Evolutionary conservation across 371 early-diverging fungal species (phyloP).

Genomic region (Rhizopus arrhizus): DNA sequence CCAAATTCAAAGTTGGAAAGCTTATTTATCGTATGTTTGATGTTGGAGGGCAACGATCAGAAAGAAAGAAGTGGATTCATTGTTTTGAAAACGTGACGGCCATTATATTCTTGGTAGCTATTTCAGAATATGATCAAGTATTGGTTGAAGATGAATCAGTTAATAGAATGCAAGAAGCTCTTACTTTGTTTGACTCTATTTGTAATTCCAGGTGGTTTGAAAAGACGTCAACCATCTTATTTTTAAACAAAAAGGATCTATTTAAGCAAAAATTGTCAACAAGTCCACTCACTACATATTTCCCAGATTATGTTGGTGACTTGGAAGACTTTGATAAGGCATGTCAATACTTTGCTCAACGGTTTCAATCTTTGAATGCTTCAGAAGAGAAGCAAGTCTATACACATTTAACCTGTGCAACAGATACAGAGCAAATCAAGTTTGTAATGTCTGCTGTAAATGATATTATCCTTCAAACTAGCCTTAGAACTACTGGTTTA

Average conservation of each 20-base stretch:
- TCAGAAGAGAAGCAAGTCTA: constrained; percentile 74
- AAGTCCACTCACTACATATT: constrained; percentile 79
- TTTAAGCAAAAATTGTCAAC: constrained; percentile 86
- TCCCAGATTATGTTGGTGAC: constrained; percentile 73
- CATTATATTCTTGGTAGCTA: constrained; percentile 92
- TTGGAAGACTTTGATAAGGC: constrained; percentile 29
- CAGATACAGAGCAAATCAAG: constrained; percentile 82
- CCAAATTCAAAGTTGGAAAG: constrained; percentile 81
- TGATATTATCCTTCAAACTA: constrained; percentile 66
- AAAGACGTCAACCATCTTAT: constrained; percentile 91
- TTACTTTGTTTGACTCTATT: constrained; percentile 94
- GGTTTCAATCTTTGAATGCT: constrained; percentile 73
- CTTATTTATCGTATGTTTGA: constrained; percentile 92
- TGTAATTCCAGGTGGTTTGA: constrained; percentile 96
- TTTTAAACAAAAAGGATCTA: constrained; percentile 97
- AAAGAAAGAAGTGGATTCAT: constrained; percentile 95
- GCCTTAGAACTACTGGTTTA: constrained; percentile 58
- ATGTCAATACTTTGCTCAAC: constrained; percentile 50
- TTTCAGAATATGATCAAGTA: constrained; percentile 95
- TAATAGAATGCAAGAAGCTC: constrained; percentile 96
- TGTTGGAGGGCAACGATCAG: constrained; percentile 94
- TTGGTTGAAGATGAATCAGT: constrained; percentile 93
- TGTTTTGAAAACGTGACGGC: constrained; percentile 96
- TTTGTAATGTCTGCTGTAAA: constrained; percentile 68
- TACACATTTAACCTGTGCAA: constrained; percentile 92